Base-by-base conservation (phyloP, 108 stramenopile species). In the Licmophora abbreviata region DNA sequence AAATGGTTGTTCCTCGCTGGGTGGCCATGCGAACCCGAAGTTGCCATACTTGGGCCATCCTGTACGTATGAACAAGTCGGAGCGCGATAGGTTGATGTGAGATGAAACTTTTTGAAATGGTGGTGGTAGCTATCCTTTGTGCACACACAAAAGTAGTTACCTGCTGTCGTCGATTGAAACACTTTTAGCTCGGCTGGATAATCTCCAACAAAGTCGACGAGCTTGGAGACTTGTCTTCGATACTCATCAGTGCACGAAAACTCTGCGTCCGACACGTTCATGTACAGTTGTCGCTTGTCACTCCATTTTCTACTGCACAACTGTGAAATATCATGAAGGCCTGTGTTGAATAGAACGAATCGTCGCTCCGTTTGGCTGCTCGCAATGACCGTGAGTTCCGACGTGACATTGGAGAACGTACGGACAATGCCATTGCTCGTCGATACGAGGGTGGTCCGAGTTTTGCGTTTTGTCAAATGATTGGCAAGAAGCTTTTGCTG, bases 41-140 rank as follows among this genome's bases (percentile, higher is more conserved):
- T 87, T 87, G 14, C 85, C 85, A 46, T 79, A 87, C 58, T 79
- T 66, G 26, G 54, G 63, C 76, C 74, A 73, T 38, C 77, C 84
- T n/a, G n/a, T n/a, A n/a, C n/a, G n/a, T n/a, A n/a, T n/a, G n/a
- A n/a, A n/a, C n/a, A n/a, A n/a, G n/a, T n/a, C n/a, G n/a, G n/a
- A n/a, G n/a, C n/a, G n/a, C n/a, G n/a, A n/a, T n/a, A n/a, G n/a
- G n/a, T n/a, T n/a, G n/a, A n/a, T n/a, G n/a, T n/a, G n/a, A n/a
- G n/a, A n/a, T n/a, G n/a, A n/a, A n/a, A n/a, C n/a, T n/a, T n/a
- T n/a, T n/a, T n/a, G n/a, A n/a, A n/a, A n/a, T n/a, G n/a, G n/a
- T n/a, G n/a, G n/a, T n/a, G n/a, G n/a, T n/a, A n/a, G n/a, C n/a
- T n/a, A n/a, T n/a, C n/a, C n/a, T n/a, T n/a, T n/a, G n/a, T n/a